Conservation (phyloP, 306 rosid genomes). For the Quercus gilva region DNA sequence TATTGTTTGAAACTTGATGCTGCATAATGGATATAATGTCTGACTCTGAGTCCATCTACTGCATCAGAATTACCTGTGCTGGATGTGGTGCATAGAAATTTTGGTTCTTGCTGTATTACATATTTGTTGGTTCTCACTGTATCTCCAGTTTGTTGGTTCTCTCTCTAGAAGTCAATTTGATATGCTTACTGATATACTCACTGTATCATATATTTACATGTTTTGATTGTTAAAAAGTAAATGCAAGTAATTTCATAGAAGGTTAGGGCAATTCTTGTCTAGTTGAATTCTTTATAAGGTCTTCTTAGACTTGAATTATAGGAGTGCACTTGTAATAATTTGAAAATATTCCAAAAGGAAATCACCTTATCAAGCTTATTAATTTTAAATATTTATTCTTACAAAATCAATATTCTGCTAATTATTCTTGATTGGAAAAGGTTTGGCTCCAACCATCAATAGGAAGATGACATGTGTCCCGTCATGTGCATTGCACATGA, state of each 20-base stretch:
- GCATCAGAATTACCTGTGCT: not conserved
- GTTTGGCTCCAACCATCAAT: too few species aligned
- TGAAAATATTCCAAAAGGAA: not conserved
- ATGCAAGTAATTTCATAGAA: not conserved
- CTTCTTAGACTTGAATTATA: not conserved
- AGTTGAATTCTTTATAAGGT: not conserved
- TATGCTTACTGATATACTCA: conserved; percentile 10
- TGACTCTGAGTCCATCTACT: conserved; percentile 5
- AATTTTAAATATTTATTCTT: not conserved
- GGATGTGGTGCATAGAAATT: conserved; percentile 6
- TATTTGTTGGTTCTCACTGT: conserved; percentile 8
- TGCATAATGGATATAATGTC: conserved; percentile 1
- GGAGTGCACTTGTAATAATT: not conserved
- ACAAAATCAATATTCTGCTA: not conserved
- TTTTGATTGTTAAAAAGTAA: not conserved
- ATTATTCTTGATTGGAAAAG: not conserved
- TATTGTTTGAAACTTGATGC: not conserved
- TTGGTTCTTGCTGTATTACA: conserved; percentile 1
- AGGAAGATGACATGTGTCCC: too few species aligned
- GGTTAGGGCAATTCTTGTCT: not conserved
- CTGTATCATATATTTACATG: not conserved
- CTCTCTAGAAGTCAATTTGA: conserved; percentile 19
- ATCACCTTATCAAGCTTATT: not conserved
- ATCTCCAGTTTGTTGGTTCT: not conserved
- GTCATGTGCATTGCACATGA: too few species aligned